Conservation (phyloP, 306 rosid genomes). For the Luffa aegyptiaca region DNA sequence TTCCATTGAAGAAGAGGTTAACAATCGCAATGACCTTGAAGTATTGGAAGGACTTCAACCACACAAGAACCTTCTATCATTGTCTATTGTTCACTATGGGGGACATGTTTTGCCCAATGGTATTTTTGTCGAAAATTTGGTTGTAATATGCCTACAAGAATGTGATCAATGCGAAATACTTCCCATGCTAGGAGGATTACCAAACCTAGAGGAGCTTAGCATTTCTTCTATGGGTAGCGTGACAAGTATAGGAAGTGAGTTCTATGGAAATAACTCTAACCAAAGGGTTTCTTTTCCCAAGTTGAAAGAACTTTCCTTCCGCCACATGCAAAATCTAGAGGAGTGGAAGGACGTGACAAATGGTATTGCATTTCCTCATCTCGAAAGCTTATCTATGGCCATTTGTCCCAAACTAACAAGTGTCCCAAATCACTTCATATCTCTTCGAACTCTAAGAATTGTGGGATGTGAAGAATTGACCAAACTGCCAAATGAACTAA, state of each 20-base stretch:
- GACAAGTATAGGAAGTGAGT: background rate
- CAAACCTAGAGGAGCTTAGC: background rate
- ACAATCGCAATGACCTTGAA: background rate
- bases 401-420: background rate
- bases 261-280: background rate
- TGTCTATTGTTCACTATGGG: background rate
- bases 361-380: background rate
- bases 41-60: conserved; percentile 5
- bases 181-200: background rate
- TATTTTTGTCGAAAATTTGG: background rate
- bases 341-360: background rate
- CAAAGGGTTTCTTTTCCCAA: background rate
- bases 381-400: background rate
- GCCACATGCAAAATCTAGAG: background rate
- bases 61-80: background rate
- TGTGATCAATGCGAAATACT: no score
- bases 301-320: background rate
- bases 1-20: background rate
- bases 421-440: background rate
- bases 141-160: background rate
- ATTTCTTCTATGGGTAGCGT: background rate
- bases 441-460: background rate
- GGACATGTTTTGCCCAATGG: background rate
- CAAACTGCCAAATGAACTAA: background rate
- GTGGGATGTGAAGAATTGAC: background rate